Percentiles rank a stretch among this genome's conserved stretches.
Conservation (phyloP, 768 basidiomycete species). For the Mrakia blollopis region DNA sequence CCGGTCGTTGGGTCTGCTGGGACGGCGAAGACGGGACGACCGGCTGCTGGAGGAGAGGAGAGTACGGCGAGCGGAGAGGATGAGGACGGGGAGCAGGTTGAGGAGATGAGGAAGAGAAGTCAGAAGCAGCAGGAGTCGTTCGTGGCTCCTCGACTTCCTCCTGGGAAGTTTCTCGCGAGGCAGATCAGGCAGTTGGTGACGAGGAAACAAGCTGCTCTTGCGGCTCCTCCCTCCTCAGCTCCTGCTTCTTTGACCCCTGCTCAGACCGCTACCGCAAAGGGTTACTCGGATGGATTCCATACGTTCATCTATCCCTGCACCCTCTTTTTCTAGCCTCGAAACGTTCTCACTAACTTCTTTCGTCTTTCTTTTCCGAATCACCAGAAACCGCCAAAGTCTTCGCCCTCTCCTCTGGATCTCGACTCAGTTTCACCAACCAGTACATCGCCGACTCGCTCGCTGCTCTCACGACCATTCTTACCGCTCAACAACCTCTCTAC, state of each 20-base stretch:
- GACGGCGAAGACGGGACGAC: too few species aligned
- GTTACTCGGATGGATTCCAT: conserved; percentile 59
- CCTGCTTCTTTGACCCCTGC: conserved; percentile 34
- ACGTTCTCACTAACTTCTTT: background rate
- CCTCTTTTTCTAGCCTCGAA: conserved; percentile 31
- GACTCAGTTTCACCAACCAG: conserved; percentile 61
- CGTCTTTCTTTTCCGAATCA: background rate
- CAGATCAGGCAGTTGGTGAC: conserved; percentile 26
- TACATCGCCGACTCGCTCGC: conserved; percentile 53
- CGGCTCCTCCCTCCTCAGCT: conserved; percentile 35
- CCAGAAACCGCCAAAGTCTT: conserved; percentile 42
- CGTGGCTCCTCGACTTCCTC: conserved; percentile 8
- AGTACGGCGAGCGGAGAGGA: too few species aligned
- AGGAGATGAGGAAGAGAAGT: too few species aligned
- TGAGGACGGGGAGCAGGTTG: too few species aligned
- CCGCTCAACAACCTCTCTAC: conserved; percentile 50
- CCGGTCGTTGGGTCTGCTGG: too few species aligned
- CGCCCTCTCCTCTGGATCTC: conserved; percentile 32
- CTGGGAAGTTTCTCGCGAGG: background rate
- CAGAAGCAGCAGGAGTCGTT: background rate
- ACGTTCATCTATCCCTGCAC: conserved; percentile 56
- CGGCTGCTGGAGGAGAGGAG: too few species aligned
- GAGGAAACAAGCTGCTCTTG: conserved; percentile 13
- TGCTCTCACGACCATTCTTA: conserved; percentile 45
- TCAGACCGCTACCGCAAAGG: conserved; percentile 44